These are phyloP conservation scores for Pascua guehoae DNA, from an alignment of 1,284 basidiomycete species.

Conservation along the genomic window DNA sequence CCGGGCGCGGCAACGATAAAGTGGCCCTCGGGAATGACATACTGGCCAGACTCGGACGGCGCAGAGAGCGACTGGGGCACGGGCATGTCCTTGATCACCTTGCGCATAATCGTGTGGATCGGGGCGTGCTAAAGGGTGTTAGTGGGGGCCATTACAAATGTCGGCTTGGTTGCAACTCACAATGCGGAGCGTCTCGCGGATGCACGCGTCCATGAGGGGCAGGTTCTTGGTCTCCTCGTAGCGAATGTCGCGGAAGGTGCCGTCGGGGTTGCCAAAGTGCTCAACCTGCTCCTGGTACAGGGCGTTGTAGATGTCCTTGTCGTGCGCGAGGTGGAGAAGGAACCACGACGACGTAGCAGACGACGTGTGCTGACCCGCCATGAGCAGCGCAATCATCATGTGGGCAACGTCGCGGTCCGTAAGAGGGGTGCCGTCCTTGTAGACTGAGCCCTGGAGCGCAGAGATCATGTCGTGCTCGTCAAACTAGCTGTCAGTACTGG, in stretches of 20 bases:
- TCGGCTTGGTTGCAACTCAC: constrained; percentile 17
- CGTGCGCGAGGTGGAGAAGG: constrained; percentile 82
- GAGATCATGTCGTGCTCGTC: constrained; percentile 90
- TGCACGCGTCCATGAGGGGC: constrained; percentile 80
- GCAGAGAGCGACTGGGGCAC: constrained; percentile 77
- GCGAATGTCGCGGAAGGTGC: constrained; percentile 72
- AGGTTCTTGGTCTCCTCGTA: constrained; percentile 83
- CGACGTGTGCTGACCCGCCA: constrained; percentile 98
- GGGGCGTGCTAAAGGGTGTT: constrained; percentile 69
- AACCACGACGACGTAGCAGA: constrained; percentile 89
- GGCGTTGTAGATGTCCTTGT: constrained; percentile 70
- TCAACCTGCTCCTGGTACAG: constrained; percentile 87
- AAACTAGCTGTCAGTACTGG: no score
- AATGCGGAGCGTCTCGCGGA: constrained; percentile 86
- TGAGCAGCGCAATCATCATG: constrained; percentile 63
- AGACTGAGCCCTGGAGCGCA: constrained; percentile 77
- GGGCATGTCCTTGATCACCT: constrained; percentile 76
- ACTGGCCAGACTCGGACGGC: constrained; percentile 64
- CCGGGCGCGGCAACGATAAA: constrained; percentile 87
- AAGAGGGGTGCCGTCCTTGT: constrained; percentile 76
- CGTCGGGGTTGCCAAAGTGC: constrained; percentile 74
- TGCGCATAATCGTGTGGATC: constrained; percentile 75
- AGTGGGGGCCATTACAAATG: no score
- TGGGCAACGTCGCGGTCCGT: constrained; percentile 82
- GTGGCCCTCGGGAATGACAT: constrained; percentile 87